Evolutionary conservation across 2,329 filamentous ascomycete genomes (phyloP), one percentile per base, ranked within the genome.

Genomic region (Laburnicola sp.): DNA sequence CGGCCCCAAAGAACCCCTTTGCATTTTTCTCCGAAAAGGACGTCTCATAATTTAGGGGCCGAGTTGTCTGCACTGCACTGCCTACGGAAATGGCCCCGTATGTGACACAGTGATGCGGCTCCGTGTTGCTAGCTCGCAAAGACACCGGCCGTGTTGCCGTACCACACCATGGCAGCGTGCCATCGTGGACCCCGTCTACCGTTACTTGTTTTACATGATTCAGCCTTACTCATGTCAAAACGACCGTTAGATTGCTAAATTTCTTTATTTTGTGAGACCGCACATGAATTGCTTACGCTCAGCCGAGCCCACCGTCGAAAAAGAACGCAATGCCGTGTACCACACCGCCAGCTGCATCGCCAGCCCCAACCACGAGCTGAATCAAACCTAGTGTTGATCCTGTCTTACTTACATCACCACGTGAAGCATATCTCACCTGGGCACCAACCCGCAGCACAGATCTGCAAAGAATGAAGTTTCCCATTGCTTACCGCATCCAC

Each of bases 301-400:
- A 16, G 21, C 16, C 27, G 21, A 31, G 21, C 27, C 7, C 31
- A 36, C 36, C 28, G 21, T 34, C 35, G 32, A 30, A 45, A 22
- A 36, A 36, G 35, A 22, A 36, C 26, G 35, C 27, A 23, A 47
- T 39, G 35, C 44, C 38, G 44, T 26, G 44, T 26, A 27, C 45
- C 27, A 46, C 51, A 50, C 39, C 47, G 42, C 45, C 46, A 41
- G 41, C 37, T 47, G 34, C 41, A 34, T 38, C 44, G 31, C 42
- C 31, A 34, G 37, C 22, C 23, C 22, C 22, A 22, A 39, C 22
- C 23, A 39, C 11, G 22, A 39, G 37, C 37, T 39, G 37, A 39
- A 39, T 8, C 23, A 11, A 27, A 8, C 37, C 22, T 39, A 22
- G 37, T 39, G 22, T 39, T 27, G 6, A 22, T 7, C 35, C 25